Percentiles rank a stretch among this genome's conserved stretches.
phyloP scores from a whole-genome alignment of 768 basidiomycete genomes.

The Mycena floridula region DNA sequence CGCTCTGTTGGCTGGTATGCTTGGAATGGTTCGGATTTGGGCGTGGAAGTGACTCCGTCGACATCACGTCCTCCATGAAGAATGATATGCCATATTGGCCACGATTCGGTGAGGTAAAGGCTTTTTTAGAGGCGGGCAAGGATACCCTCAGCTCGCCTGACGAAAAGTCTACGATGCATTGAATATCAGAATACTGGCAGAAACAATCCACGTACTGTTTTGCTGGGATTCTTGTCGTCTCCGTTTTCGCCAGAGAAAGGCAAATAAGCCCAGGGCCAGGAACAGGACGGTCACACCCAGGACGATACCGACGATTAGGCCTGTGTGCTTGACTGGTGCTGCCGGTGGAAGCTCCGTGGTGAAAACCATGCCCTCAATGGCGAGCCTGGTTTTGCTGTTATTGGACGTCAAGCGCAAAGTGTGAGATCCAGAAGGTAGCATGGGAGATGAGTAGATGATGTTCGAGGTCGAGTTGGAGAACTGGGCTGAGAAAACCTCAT shows the following conservation, averaged over 20 bases:
- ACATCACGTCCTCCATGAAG: no score
- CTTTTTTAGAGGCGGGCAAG: neutral
- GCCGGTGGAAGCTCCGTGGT: neutral
- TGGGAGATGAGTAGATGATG: conserved; percentile 12
- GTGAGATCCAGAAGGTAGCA: conserved; percentile 9
- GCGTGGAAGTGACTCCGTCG: neutral
- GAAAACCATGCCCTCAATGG: conserved; percentile 11
- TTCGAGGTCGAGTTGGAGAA: conserved; percentile 6
- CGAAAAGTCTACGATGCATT: neutral
- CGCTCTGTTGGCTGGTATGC: no score
- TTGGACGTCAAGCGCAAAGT: conserved; percentile 12
- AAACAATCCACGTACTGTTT: neutral
- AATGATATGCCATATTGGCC: conserved; percentile 23
- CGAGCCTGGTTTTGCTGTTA: conserved; percentile 9
- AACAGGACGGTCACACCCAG: conserved; percentile 1
- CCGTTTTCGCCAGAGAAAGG: neutral
- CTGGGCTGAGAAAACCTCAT: conserved; percentile 7
- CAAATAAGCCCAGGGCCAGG: neutral
- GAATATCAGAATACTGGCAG: neutral
- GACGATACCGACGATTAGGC: conserved; percentile 7
- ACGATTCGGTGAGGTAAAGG: conserved; percentile 4
- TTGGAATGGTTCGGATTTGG: neutral
- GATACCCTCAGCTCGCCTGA: neutral
- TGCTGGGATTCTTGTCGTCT: neutral
- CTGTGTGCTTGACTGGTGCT: conserved; percentile 7